Evolutionary conservation across 225 moss, liverwort and hornwort genomes (phyloP).

Genomic region (Bryum argenteum): DNA sequence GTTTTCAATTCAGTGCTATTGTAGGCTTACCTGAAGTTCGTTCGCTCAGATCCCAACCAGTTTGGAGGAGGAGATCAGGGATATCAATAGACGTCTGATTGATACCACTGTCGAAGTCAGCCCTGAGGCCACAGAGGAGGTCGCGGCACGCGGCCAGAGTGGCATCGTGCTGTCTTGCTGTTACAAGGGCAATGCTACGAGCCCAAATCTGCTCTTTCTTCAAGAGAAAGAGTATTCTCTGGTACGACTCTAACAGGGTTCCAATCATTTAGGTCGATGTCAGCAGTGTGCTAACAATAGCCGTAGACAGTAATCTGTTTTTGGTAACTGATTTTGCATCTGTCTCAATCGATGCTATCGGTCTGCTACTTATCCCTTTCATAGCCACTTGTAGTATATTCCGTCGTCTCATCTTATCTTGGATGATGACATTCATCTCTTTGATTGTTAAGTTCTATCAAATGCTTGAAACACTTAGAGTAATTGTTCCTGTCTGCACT

Average conservation of each 20-base stretch:
- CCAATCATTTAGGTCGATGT: conserved; percentile 6
- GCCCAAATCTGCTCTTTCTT: conserved; percentile 63
- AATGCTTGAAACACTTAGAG: too few relatives aligned
- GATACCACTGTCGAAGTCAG: conserved; percentile 91
- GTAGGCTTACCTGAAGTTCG: background rate
- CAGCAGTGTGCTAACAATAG: conserved; percentile 3
- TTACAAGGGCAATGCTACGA: conserved; percentile 75
- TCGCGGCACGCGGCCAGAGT: conserved; percentile 72
- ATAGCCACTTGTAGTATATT: too few relatives aligned
- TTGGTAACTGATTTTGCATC: background rate
- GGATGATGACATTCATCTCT: too few relatives aligned
- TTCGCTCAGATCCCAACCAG: conserved; percentile 61
- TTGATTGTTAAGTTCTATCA: too few relatives aligned
- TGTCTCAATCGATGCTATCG: too few relatives aligned
- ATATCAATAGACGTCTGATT: conserved; percentile 75
- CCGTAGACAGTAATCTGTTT: conserved; percentile 5
- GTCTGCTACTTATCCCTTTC: too few relatives aligned
- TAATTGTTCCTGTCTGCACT: too few relatives aligned
- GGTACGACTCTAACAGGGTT: conserved; percentile 35
- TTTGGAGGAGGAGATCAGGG: conserved; percentile 75
- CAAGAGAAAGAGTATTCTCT: conserved; percentile 56
- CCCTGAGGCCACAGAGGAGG: conserved; percentile 79
- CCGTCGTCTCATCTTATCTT: too few relatives aligned
- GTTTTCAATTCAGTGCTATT: conserved; percentile 3
- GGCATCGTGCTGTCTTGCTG: conserved; percentile 88